Percentiles rank a stretch among this genome's conserved stretches.
Conservation (phyloP, 225 moss, liverwort and hornwort species). For the Lunularia cruciata region DNA sequence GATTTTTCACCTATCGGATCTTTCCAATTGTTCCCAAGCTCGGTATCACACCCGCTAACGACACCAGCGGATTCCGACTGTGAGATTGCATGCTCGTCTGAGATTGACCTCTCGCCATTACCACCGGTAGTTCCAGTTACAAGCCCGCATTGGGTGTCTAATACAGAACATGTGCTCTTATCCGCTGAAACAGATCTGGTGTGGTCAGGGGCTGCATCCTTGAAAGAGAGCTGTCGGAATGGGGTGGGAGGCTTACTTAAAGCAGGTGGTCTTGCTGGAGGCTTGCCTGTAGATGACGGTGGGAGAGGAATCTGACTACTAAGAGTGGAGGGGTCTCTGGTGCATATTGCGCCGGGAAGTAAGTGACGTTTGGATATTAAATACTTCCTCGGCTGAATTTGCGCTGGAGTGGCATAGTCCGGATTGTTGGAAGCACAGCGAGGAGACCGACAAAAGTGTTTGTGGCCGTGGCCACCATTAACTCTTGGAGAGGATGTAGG, state of each 20-base stretch:
- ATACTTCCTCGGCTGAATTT: conserved; percentile 55
- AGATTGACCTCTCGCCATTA: not conserved
- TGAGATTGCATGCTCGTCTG: not conserved
- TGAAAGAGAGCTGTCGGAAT: conserved; percentile 31
- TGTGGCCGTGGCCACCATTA: conserved; percentile 25
- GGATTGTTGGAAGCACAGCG: conserved; percentile 89
- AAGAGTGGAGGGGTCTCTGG: conserved; percentile 39
- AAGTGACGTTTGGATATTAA: conserved; percentile 80
- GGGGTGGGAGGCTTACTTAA: conserved; percentile 29
- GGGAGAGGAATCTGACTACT: conserved; percentile 10
- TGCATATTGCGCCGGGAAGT: conserved; percentile 59
- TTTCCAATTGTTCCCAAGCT: not conserved
- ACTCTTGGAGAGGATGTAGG: conserved; percentile 8
- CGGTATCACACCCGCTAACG: not conserved
- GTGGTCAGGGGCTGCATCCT: conserved; percentile 7
- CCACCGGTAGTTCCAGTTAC: not conserved
- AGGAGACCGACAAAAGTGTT: conserved; percentile 73
- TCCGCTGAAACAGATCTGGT: conserved; percentile 3
- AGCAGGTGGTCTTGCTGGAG: conserved; percentile 15
- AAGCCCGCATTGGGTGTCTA: not conserved
- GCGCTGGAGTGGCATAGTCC: conserved; percentile 62
- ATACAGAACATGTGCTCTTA: not conserved
- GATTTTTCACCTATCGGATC: not conserved
- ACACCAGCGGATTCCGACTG: not conserved
- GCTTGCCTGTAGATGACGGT: conserved; percentile 23